Conservation (phyloP, 2,329 filamentous ascomycete species). For the Triangularia setosa region DNA sequence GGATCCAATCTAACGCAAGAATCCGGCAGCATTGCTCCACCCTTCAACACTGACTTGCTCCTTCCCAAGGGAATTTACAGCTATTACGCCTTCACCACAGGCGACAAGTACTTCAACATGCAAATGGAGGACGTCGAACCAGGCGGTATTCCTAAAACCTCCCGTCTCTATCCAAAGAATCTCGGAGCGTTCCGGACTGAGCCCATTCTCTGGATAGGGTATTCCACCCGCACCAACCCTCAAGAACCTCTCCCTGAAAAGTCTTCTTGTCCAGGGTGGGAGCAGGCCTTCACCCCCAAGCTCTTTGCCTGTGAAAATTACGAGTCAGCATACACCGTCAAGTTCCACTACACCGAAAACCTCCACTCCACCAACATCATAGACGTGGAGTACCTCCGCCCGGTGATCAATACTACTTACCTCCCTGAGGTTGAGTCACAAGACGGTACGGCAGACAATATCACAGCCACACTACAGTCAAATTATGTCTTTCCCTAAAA, state of each 20-base stretch:
- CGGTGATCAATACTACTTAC: slow-evolving; percentile 36
- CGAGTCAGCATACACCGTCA: slow-evolving; percentile 33
- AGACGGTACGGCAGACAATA: slow-evolving; percentile 37
- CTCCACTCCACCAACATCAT: slow-evolving; percentile 29
- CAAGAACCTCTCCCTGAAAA: slow-evolving; percentile 23
- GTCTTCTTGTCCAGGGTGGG: slow-evolving; percentile 29
- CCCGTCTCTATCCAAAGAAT: slow-evolving; percentile 28
- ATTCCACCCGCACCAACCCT: slow-evolving; percentile 27
- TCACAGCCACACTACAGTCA: slow-evolving; percentile 29
- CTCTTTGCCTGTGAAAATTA: slow-evolving; percentile 38
- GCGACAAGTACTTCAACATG: slow-evolving; percentile 33
- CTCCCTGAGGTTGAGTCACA: slow-evolving; percentile 27
- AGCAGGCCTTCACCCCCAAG: slow-evolving; percentile 33
- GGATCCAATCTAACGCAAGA: slow-evolving; percentile 25
- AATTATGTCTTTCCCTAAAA: slow-evolving; percentile 32
- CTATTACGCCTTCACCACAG: slow-evolving; percentile 34
- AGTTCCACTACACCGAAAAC: slow-evolving; percentile 32
- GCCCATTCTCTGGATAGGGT: slow-evolving; percentile 38
- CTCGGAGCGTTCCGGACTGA: slow-evolving; percentile 37
- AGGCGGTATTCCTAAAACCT: slow-evolving; percentile 31
- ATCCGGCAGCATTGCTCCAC: slow-evolving; percentile 30
- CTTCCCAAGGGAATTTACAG: slow-evolving; percentile 32
- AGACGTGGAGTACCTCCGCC: slow-evolving; percentile 26
- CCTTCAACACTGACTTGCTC: slow-evolving; percentile 32
- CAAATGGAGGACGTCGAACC: slow-evolving; percentile 30